A percentile compares a stretch with the other conserved stretches of the same genome.
Evolutionary conservation across 106 monocot species (phyloP).

Genomic region (Narthecium ossifragum): DNA sequence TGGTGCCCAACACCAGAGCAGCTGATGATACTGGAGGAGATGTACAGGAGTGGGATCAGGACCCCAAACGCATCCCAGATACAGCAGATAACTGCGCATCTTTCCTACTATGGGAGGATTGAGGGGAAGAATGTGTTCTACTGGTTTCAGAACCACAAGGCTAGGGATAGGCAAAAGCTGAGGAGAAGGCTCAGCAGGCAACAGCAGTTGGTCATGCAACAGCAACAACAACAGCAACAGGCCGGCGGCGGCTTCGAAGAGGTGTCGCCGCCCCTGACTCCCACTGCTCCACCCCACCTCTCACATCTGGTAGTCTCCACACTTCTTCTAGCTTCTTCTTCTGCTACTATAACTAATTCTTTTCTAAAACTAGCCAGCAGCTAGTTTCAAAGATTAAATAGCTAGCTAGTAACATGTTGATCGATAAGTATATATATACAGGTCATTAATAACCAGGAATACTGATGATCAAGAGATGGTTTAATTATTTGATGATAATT

Average conservation of each 20-base stretch:
- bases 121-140: constrained; percentile 89
- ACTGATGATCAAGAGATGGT: no score
- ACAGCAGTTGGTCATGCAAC: constrained; percentile 20
- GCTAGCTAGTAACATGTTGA: no score
- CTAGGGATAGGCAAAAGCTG: constrained; percentile 67
- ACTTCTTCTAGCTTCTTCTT: no score
- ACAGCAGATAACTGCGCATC: constrained; percentile 65
- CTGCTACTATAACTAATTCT: no score
- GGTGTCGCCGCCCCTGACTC: constrained; percentile 5
- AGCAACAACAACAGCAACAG: background rate
- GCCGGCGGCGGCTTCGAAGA: background rate
- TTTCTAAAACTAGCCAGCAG: no score
- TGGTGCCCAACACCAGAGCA: constrained; percentile 89
- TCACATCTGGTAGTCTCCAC: no score
- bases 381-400: no score
- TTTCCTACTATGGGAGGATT: constrained; percentile 62
- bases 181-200: constrained; percentile 44
- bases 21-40: constrained; percentile 75
- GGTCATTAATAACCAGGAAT: no score
- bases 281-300: background rate
- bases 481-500: no score
- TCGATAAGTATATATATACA: no score
- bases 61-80: constrained; percentile 73
- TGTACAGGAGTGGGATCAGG: constrained; percentile 63
- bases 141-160: constrained; percentile 94